These are phyloP conservation scores for Spencermartinsiella ligniputridi DNA, from an alignment of 1,139 yeast genomes.

Conservation along the genomic window DNA sequence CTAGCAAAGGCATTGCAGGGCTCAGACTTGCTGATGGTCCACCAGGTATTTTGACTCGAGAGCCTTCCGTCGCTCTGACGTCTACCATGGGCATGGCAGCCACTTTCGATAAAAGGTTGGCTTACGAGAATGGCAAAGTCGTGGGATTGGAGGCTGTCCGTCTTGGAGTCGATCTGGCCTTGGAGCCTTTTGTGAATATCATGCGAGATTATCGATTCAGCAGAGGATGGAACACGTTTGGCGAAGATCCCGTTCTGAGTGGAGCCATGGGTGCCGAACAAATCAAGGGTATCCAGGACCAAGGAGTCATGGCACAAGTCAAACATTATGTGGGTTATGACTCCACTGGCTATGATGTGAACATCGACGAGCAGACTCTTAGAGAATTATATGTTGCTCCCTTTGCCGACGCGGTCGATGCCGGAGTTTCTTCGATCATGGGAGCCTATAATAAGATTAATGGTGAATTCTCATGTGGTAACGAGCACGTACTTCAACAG, in stretches of 20 bases:
- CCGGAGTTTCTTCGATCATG: constrained; percentile 1
- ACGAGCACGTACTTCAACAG: neutral
- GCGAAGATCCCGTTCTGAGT: constrained; percentile 57
- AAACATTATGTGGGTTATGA: constrained; percentile 55
- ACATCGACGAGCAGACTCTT: neutral
- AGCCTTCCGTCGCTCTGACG: constrained; percentile 52
- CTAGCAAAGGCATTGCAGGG: constrained; percentile 50
- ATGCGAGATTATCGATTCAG: constrained; percentile 56
- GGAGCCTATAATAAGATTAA: neutral
- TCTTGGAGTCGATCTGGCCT: constrained; percentile 53
- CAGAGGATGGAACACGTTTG: constrained; percentile 64
- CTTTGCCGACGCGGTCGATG: neutral
- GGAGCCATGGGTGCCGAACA: constrained; percentile 52
- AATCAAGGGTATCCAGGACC: constrained; percentile 53
- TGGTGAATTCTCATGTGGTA: neutral
- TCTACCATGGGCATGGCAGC: constrained; percentile 55
- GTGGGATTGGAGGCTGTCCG: constrained; percentile 49
- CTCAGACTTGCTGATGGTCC: constrained; percentile 62
- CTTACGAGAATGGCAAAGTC: constrained; percentile 50
- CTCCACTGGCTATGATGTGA: neutral
- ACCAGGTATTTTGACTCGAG: constrained; percentile 54
- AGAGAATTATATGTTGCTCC: neutral
- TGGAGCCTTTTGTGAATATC: constrained; percentile 62
- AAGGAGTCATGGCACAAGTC: constrained; percentile 52
- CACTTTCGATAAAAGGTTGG: constrained; percentile 51